Percentiles rank a stretch among this genome's conserved stretches.
phyloP scores from a whole-genome alignment of 2,329 filamentous ascomycete species.

The Stylonectria norvegica region DNA sequence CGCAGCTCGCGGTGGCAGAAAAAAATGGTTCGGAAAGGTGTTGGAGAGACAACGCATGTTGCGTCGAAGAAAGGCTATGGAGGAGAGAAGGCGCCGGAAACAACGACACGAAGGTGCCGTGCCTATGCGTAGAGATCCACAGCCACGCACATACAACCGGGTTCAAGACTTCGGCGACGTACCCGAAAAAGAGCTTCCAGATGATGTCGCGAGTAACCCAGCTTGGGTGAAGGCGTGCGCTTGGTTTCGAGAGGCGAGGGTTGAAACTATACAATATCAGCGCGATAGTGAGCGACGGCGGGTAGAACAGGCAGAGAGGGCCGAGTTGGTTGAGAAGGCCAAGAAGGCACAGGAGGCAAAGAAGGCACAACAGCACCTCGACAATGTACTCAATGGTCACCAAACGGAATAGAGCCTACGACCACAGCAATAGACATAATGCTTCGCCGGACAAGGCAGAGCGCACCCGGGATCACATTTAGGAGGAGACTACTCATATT shows the following conservation, averaged over 20 bases:
- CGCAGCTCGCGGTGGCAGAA: constrained; percentile 44
- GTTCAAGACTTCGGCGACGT: constrained; percentile 37
- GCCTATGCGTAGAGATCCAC: constrained; percentile 24
- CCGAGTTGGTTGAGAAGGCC: no score
- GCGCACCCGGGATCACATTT: no score
- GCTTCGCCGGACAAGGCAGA: no score
- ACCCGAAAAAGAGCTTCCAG: constrained; percentile 40
- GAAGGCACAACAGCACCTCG: no score
- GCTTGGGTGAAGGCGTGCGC: constrained; percentile 43
- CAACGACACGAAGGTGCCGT: constrained; percentile 7
- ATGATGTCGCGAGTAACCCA: constrained; percentile 42
- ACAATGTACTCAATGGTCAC: no score
- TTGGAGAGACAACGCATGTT: constrained; percentile 36
- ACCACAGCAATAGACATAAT: no score
- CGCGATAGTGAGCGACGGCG: no score
- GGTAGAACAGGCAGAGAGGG: no score
- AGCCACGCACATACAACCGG: constrained; percentile 28
- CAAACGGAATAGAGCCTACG: no score
- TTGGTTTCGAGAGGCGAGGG: constrained; percentile 35
- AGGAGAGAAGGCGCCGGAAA: constrained; percentile 12
- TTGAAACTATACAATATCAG: no score
- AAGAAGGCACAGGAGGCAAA: no score
- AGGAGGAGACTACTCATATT: no score
- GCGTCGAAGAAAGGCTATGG: constrained; percentile 18
- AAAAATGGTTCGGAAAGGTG: constrained; percentile 49